Percentiles rank a stretch among this genome's conserved stretches.
Evolutionary conservation across 140 eudicot genomes (phyloP).

Genomic region (Artemisia princeps): DNA sequence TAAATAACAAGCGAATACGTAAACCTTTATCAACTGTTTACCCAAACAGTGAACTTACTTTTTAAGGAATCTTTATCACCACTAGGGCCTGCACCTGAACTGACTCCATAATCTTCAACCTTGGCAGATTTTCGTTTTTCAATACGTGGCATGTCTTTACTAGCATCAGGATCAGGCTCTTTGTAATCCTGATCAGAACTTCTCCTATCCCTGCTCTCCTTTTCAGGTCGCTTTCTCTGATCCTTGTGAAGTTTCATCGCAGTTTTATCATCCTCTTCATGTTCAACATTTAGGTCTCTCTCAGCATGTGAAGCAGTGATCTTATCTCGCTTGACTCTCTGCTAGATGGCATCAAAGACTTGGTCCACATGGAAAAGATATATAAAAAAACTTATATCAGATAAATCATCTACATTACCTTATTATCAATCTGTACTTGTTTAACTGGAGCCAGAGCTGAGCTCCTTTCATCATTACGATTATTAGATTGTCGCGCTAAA

Average conservation of each 20-base stretch:
- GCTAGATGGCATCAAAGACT: constrained; percentile 33
- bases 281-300: constrained; percentile 52
- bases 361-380: constrained; percentile 3
- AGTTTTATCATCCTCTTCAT: constrained; percentile 45
- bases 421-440: constrained; percentile 54
- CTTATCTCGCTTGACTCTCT: constrained; percentile 62
- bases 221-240: constrained; percentile 68
- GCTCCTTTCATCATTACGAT: constrained; percentile 66
- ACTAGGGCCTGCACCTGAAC: constrained; percentile 37
- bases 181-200: constrained; percentile 61
- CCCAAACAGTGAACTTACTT: constrained; percentile 45
- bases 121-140: constrained; percentile 73
- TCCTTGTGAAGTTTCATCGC: constrained; percentile 56
- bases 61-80: constrained; percentile 69
- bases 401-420: constrained; percentile 35
- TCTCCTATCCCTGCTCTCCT: constrained; percentile 58
- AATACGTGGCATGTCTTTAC: constrained; percentile 39
- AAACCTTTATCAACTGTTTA: background rate
- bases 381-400: background rate
- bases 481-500: constrained; percentile 37
- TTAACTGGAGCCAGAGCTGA: constrained; percentile 46
- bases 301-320: constrained; percentile 47
- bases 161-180: constrained; percentile 58
- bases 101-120: constrained; percentile 68
- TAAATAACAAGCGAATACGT: too few species aligned